Percentiles rank a stretch among this genome's conserved stretches.
Conservation (phyloP, 2,329 filamentous ascomycete genomes). For the Camillea tinctor region DNA sequence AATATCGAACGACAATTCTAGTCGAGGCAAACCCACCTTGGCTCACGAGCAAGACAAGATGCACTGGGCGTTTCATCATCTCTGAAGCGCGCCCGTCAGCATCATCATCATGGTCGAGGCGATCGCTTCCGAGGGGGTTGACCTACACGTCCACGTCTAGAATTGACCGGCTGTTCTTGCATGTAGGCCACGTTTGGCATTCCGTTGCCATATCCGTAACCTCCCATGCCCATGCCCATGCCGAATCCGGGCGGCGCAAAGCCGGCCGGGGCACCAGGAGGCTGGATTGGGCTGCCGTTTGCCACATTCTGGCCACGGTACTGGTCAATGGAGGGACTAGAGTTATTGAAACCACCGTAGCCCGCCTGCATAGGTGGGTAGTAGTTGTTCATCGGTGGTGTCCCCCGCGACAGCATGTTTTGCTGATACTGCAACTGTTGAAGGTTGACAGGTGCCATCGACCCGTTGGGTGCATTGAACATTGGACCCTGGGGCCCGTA, state of each 20-base stretch:
- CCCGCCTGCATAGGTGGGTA: conserved; percentile 56
- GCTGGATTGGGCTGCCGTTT: conserved; percentile 52
- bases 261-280: conserved; percentile 34
- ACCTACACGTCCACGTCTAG: conserved; percentile 59
- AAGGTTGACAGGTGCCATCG: conserved; percentile 49
- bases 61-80: conserved; percentile 22
- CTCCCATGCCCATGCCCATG: conserved; percentile 32
- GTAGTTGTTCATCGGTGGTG: conserved; percentile 55
- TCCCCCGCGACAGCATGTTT: conserved; percentile 52
- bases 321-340: conserved; percentile 52
- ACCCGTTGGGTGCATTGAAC: conserved; percentile 46
- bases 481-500: conserved; percentile 52
- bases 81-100: conserved; percentile 30
- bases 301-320: conserved; percentile 52
- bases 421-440: conserved; percentile 61
- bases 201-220: conserved; percentile 41
- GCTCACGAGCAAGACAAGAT: conserved; percentile 11
- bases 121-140: conserved; percentile 37
- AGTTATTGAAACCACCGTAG: conserved; percentile 51
- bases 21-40: conserved; percentile 9
- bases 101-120: conserved; percentile 28
- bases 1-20: conserved; percentile 12
- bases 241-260: conserved; percentile 35
- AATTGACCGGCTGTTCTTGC: conserved; percentile 56
- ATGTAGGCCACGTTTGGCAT: conserved; percentile 53